Evolutionary conservation across 805 yeast species (phyloP).

Genomic region (Grigorovia yakushimaensis): DNA sequence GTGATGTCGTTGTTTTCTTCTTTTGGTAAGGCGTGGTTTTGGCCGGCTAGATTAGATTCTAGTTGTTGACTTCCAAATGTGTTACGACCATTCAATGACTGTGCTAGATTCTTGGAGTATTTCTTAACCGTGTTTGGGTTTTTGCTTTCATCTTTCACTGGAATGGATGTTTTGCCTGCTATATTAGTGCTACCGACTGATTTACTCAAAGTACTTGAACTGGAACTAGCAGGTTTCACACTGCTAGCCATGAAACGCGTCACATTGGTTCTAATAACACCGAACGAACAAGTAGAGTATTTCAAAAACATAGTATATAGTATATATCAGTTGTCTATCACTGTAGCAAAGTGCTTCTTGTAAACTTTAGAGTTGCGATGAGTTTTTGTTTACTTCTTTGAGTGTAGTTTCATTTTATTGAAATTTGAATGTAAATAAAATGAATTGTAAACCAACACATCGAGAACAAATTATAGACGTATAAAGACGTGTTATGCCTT

Average conservation of each 20-base stretch:
- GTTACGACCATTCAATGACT: neutral
- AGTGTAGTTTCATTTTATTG: no score
- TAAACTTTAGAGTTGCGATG: neutral
- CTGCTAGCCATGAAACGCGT: neutral
- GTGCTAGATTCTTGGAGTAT: neutral
- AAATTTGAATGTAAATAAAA: no score
- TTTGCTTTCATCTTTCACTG: neutral
- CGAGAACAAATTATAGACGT: no score
- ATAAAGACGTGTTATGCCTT: no score
- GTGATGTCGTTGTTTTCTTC: neutral
- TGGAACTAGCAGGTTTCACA: neutral
- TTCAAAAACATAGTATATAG: neutral
- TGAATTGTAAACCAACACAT: no score
- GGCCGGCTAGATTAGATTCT: conserved; percentile 1
- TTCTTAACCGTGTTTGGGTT: neutral
- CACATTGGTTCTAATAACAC: neutral
- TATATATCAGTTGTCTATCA: no score
- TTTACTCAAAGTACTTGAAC: neutral
- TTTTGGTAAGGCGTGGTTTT: no score
- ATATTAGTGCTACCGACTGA: no score
- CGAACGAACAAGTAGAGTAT: neutral
- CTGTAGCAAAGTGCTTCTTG: no score
- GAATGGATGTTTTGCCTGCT: neutral
- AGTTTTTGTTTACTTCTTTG: neutral
- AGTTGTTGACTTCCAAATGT: neutral